phyloP scores from a whole-genome alignment of 169 alveolate species.

The Plasmodium knowlesi region DNA sequence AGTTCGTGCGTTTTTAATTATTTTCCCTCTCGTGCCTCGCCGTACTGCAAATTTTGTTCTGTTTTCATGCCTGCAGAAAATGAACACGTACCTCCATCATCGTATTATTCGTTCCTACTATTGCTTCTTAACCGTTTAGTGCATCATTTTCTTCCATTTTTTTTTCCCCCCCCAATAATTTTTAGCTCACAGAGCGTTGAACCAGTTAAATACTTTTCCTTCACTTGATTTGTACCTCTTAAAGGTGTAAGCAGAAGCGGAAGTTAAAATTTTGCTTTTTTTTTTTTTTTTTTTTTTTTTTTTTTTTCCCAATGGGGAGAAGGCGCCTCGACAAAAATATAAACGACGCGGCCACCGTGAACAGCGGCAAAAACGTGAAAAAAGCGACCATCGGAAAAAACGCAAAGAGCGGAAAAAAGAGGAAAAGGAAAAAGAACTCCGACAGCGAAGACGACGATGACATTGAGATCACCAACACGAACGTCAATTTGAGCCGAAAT shows the following conservation, averaged over 20 bases:
- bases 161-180: neutral
- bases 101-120: neutral
- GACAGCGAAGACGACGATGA: conserved; percentile 71
- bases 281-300: neutral
- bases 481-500: conserved; percentile 36
- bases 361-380: neutral
- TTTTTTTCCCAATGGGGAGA: conserved; percentile 56
- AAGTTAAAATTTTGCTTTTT: neutral
- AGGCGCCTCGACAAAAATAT: conserved; percentile 33
- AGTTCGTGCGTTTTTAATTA: neutral
- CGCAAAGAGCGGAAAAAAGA: conserved; percentile 32
- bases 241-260: neutral
- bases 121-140: neutral
- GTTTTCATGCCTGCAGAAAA: neutral
- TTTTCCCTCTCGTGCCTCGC: neutral
- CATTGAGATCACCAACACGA: conserved; percentile 53
- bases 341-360: neutral
- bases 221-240: neutral
- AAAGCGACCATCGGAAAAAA: neutral
- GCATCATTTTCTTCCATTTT: neutral
- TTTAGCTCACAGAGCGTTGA: neutral
- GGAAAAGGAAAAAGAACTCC: conserved; percentile 64
- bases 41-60: neutral
- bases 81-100: neutral
- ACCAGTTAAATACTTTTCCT: neutral